A percentile compares a stretch with the other conserved stretches of the same genome.
phyloP scores from a whole-genome alignment of 148 eudicot genomes.

The Rhododendron molle region DNA sequence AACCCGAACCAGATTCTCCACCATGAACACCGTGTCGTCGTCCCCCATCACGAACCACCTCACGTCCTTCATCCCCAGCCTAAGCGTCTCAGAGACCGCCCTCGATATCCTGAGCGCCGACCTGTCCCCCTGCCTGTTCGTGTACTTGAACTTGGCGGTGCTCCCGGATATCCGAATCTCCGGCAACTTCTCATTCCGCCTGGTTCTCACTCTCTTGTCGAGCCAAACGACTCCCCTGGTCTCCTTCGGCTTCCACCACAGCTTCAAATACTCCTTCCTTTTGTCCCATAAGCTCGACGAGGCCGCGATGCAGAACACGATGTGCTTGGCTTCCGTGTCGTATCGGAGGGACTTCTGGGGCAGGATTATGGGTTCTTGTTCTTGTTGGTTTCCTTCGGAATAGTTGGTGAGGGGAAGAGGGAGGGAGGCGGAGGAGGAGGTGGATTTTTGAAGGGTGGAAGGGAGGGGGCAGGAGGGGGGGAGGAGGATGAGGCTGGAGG shows the following conservation, averaged over 20 bases:
- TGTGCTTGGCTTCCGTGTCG: slow-evolving; percentile 38
- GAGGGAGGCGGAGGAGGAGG: neutral
- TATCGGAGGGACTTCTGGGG: neutral
- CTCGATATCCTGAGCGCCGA: slow-evolving; percentile 48
- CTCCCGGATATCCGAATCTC: slow-evolving; percentile 35
- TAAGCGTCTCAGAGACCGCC: slow-evolving; percentile 47
- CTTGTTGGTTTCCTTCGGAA: neutral
- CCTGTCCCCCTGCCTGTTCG: slow-evolving; percentile 35
- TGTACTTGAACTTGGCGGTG: slow-evolving; percentile 41
- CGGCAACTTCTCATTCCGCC: slow-evolving; percentile 31
- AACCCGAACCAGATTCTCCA: slow-evolving; percentile 48
- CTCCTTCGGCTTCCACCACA: slow-evolving; percentile 57
- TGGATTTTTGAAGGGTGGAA: neutral
- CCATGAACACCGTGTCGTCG: slow-evolving; percentile 52
- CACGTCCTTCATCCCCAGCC: slow-evolving; percentile 38
- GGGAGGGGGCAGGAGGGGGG: slow-evolving; percentile 13
- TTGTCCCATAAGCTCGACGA: slow-evolving; percentile 46
- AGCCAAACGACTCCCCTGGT: slow-evolving; percentile 66
- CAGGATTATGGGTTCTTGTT: neutral
- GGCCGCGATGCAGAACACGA: slow-evolving; percentile 58
- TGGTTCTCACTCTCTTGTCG: slow-evolving; percentile 26
- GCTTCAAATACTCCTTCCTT: slow-evolving; percentile 56
- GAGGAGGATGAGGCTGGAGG: slow-evolving; percentile 34
- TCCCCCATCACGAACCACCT: slow-evolving; percentile 73
- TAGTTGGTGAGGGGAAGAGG: neutral